Evolutionary conservation across 2,329 filamentous ascomycete genomes (phyloP).

Genomic region (Canariomyces notabilis): DNA sequence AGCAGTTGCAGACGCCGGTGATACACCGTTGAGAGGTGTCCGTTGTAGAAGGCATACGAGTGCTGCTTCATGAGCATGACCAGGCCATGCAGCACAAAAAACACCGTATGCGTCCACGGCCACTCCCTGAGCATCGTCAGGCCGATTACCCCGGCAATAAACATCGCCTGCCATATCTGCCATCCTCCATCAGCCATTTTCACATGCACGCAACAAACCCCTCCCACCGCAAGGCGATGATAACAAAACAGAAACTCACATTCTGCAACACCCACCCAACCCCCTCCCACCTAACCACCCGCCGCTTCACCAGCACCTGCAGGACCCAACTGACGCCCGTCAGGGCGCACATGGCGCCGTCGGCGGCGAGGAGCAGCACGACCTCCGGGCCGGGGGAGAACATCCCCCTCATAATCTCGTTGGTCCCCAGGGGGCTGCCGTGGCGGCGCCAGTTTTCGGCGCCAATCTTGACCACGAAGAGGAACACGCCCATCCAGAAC

Average conservation of each 20-base stretch:
- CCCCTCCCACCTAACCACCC: constrained; percentile 61
- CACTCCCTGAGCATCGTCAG: constrained; percentile 67
- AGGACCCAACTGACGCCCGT: constrained; percentile 62
- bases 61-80: constrained; percentile 83
- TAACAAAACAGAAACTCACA: constrained; percentile 31
- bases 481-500: constrained; percentile 66
- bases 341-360: constrained; percentile 62
- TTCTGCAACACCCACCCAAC: constrained; percentile 71
- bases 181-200: no score
- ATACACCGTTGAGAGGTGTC: constrained; percentile 60
- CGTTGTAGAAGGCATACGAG: constrained; percentile 74
- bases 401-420: constrained; percentile 70
- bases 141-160: constrained; percentile 56
- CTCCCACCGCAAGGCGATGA: neutral
- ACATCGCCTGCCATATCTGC: constrained; percentile 63
- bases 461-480: constrained; percentile 63
- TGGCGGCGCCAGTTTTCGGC: constrained; percentile 64
- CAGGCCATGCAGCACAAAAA: constrained; percentile 68
- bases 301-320: constrained; percentile 52
- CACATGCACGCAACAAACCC: neutral
- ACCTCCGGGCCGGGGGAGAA: constrained; percentile 42
- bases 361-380: constrained; percentile 53
- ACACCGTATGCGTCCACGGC: constrained; percentile 80
- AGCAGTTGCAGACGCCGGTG: constrained; percentile 43
- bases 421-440: constrained; percentile 63